Evolutionary conservation across 345 rosid species (phyloP).

Genomic region (Eucalyptus camaldulensis): DNA sequence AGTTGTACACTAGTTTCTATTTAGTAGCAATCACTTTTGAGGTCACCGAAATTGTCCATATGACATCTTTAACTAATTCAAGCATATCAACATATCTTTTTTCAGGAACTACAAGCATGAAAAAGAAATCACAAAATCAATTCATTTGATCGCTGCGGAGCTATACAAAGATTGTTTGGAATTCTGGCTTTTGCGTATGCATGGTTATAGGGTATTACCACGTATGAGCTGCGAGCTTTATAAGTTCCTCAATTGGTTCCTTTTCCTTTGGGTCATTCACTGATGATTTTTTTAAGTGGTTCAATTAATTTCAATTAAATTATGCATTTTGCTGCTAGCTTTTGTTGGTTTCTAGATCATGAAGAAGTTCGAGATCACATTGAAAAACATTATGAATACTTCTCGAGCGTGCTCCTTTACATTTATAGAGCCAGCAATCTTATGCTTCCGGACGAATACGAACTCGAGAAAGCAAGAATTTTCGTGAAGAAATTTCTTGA

Average conservation of each 20-base stretch:
- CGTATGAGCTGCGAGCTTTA: conserved; percentile 7
- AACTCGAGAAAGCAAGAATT: conserved; percentile 36
- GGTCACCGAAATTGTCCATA: background rate
- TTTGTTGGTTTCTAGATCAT: conserved; percentile 45
- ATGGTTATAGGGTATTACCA: conserved; percentile 38
- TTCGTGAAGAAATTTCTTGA: conserved; percentile 26
- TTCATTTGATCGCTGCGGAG: background rate
- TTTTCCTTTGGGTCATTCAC: background rate
- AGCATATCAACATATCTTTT: background rate
- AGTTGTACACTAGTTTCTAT: background rate
- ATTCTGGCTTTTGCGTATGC: conserved; percentile 40
- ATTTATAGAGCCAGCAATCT: conserved; percentile 47
- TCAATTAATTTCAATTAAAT: background rate
- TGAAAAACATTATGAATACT: conserved; percentile 9
- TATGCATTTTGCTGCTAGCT: conserved; percentile 17
- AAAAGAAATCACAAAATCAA: background rate
- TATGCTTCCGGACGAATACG: conserved; percentile 41
- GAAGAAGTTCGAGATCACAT: conserved; percentile 13
- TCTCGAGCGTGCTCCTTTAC: conserved; percentile 22
- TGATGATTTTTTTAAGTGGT: background rate
- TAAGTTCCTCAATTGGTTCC: background rate
- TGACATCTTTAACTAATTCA: background rate
- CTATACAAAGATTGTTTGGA: conserved; percentile 46
- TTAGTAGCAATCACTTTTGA: background rate
- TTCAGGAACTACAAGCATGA: conserved; percentile 16